A percentile compares a stretch with the other conserved stretches of the same genome.
phyloP scores from a whole-genome alignment of 2,329 filamentous ascomycete species.

The Pseudogymnoascus sp. region DNA sequence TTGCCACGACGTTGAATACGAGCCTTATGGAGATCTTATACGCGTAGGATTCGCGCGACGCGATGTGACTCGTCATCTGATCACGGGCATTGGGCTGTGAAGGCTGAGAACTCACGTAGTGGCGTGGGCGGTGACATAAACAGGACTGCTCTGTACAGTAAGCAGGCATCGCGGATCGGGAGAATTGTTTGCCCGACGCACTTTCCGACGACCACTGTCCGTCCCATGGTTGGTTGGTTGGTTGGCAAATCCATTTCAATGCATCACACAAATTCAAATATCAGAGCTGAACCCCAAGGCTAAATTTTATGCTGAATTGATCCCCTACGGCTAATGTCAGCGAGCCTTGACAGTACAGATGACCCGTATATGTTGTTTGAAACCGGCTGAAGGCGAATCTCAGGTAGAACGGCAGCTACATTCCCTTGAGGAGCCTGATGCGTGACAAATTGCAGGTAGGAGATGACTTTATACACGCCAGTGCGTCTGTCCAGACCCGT shows the following conservation, averaged over 20 bases:
- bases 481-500: neutral
- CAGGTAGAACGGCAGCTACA: neutral
- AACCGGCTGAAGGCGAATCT: neutral
- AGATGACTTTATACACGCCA: neutral
- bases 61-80: neutral
- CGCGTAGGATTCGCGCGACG: conserved; percentile 3
- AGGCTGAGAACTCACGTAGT: neutral
- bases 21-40: conserved; percentile 3
- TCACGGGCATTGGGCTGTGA: neutral
- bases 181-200: neutral
- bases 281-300: neutral
- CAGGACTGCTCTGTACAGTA: neutral
- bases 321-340: neutral
- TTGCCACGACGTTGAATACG: conserved; percentile 1
- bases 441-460: neutral
- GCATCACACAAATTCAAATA: neutral
- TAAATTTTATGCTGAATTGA: neutral
- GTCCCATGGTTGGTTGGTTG: neutral
- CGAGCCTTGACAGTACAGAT: neutral
- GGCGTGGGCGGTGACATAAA: neutral
- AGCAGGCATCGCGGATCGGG: neutral
- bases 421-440: neutral
- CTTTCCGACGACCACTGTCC: neutral
- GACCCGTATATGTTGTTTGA: neutral
- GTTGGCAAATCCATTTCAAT: neutral